phyloP scores from a whole-genome alignment of 2,329 filamentous ascomycete genomes.

The Aspergillus sp. region DNA sequence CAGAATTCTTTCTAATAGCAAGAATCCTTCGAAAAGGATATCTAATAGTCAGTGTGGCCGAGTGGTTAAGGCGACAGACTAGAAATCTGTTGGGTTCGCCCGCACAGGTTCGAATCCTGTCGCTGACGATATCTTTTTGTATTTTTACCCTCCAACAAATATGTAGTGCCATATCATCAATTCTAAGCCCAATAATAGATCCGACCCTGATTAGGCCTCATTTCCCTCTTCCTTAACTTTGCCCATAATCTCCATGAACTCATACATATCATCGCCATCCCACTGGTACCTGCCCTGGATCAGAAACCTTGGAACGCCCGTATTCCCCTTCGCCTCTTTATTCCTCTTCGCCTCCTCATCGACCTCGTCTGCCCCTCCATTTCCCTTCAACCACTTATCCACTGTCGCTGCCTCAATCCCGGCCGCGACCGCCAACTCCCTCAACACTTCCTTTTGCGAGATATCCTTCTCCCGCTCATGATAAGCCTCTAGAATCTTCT shows the following conservation, averaged over 20 bases:
- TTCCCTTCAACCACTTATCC: constrained; percentile 8
- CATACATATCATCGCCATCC: neutral
- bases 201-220: too few species aligned
- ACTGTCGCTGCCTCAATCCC: constrained; percentile 16
- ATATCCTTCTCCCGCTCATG: constrained; percentile 33
- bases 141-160: too few species aligned
- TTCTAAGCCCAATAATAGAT: too few species aligned
- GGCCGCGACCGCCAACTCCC: constrained; percentile 16
- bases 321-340: constrained; percentile 5
- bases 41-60: too few species aligned
- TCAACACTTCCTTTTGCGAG: constrained; percentile 20
- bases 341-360: constrained; percentile 34
- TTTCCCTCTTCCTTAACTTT: neutral
- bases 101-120: too few species aligned
- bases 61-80: too few species aligned
- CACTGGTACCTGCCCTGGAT: neutral
- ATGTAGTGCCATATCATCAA: too few species aligned
- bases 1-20: too few species aligned
- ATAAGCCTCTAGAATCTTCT: constrained; percentile 26
- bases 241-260: neutral
- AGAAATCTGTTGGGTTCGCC: too few species aligned
- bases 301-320: constrained; percentile 11
- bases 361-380: constrained; percentile 34
- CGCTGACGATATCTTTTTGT: too few species aligned
- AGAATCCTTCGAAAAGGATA: too few species aligned